phyloP scores from a whole-genome alignment of 441 rosid species.

The Flueggea neowawraea region DNA sequence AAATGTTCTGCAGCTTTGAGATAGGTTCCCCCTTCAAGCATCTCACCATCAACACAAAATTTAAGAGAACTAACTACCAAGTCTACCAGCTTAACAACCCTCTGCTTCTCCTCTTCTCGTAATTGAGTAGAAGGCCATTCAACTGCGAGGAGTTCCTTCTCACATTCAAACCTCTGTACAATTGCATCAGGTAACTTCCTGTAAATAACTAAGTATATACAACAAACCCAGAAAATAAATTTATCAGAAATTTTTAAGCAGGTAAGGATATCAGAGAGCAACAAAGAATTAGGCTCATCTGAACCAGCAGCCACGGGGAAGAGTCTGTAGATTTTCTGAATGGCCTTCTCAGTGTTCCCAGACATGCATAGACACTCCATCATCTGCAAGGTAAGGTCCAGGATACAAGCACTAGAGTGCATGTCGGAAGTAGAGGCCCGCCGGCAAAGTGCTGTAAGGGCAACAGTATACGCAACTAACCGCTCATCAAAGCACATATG shows the following conservation, averaged over 20 bases:
- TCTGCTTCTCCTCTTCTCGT: conserved; percentile 44
- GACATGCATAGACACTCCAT: conserved; percentile 73
- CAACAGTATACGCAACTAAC: conserved; percentile 65
- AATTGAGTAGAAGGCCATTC: conserved; percentile 65
- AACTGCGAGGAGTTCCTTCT: conserved; percentile 53
- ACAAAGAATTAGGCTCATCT: conserved; percentile 55
- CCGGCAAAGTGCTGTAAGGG: conserved; percentile 66
- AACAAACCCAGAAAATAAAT: conserved; percentile 98
- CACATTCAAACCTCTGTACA: conserved; percentile 56
- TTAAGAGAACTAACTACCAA: conserved; percentile 40
- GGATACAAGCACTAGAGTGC: conserved; percentile 73
- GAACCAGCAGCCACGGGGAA: conserved; percentile 40
- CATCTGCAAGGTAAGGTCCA: conserved; percentile 93
- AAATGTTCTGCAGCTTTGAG: conserved; percentile 41
- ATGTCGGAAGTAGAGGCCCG: conserved; percentile 37
- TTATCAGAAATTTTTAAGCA: conserved; percentile 90
- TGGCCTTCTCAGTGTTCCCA: conserved; percentile 65
- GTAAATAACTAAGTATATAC: conserved; percentile 95
- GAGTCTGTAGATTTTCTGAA: conserved; percentile 45
- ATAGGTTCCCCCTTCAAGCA: conserved; percentile 21
- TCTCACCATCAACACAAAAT: conserved; percentile 18
- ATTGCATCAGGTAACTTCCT: conserved; percentile 78
- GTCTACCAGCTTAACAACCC: conserved; percentile 42
- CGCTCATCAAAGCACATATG: conserved; percentile 65
- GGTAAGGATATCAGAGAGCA: conserved; percentile 76